phyloP scores from a whole-genome alignment of 805 yeast species.

The Teunomyces kruisii region DNA sequence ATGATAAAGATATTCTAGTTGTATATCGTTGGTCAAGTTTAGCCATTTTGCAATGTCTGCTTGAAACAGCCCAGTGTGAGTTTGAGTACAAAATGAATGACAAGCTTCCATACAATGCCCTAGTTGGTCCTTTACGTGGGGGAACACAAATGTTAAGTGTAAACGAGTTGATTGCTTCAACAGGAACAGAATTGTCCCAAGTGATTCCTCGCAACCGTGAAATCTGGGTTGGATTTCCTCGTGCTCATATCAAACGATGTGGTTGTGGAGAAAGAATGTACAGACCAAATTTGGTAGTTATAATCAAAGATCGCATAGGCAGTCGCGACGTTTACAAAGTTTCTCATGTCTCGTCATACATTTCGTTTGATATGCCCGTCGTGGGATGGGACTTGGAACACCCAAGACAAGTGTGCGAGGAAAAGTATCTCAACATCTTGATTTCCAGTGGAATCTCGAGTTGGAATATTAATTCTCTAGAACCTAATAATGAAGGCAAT shows the following conservation, averaged over 20 bases:
- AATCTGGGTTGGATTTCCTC: constrained; percentile 41
- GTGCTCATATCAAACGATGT: constrained; percentile 37
- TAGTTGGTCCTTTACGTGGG: constrained; percentile 35
- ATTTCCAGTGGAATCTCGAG: constrained; percentile 24
- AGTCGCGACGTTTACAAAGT: constrained; percentile 19
- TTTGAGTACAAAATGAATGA: constrained; percentile 15
- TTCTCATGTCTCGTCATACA: constrained; percentile 30
- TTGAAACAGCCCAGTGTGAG: constrained; percentile 10
- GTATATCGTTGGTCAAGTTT: constrained; percentile 34
- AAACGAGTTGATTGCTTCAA: constrained; percentile 12
- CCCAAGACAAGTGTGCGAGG: constrained; percentile 8
- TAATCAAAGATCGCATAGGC: constrained; percentile 3
- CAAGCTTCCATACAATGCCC: not conserved
- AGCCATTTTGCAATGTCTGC: constrained; percentile 25
- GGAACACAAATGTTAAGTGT: constrained; percentile 34
- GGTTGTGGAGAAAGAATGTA: constrained; percentile 42
- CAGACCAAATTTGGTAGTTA: constrained; percentile 38
- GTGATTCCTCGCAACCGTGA: constrained; percentile 23
- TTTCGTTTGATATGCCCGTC: constrained; percentile 29
- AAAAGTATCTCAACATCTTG: no score
- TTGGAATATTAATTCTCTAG: constrained; percentile 26
- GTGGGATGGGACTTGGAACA: constrained; percentile 23
- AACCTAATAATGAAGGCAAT: not conserved
- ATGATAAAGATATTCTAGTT: constrained; percentile 30
- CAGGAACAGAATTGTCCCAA: constrained; percentile 14